Evolutionary conservation across 75 land plant species (phyloP).

Genomic region (Isoetes taiwanensis): DNA sequence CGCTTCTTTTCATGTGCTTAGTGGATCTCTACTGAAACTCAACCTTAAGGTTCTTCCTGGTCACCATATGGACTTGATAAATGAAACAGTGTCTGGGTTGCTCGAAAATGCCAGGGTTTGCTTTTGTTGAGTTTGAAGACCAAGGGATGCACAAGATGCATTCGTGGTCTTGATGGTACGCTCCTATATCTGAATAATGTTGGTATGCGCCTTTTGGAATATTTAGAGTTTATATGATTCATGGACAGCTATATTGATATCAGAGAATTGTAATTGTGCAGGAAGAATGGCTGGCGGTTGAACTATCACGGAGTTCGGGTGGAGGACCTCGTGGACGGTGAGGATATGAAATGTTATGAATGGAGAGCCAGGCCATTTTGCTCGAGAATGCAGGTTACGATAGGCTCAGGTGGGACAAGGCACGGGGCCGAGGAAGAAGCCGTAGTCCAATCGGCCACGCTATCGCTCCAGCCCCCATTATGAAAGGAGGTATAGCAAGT

Average conservation of each 20-base stretch:
- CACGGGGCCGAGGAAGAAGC: conserved; percentile 58
- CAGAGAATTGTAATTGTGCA: too few relatives aligned
- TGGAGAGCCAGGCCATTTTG: conserved; percentile 99
- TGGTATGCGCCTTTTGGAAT: background rate
- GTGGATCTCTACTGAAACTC: too few relatives aligned
- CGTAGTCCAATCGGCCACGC: conserved; percentile 52
- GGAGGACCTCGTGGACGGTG: conserved; percentile 62
- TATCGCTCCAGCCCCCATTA: conserved; percentile 89
- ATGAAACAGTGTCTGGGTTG: conserved; percentile 99
- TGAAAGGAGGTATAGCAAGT: too few relatives aligned
- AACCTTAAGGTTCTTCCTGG: too few relatives aligned
- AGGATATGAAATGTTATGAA: conserved; percentile 89
- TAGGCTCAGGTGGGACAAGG: conserved; percentile 65
- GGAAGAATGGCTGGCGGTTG: conserved; percentile 99
- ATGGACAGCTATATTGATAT: too few relatives aligned
- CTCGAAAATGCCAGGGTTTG: conserved; percentile 91
- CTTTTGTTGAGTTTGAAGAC: conserved; percentile 89
- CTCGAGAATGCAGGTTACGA: conserved; percentile 85
- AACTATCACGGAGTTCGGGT: conserved; percentile 79
- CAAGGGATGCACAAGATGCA: conserved; percentile 84
- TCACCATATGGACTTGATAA: too few relatives aligned
- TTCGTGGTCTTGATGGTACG: conserved; percentile 71
- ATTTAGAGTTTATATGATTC: background rate
- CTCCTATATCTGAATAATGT: background rate
- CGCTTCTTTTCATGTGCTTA: too few relatives aligned